Percentiles rank a stretch among this genome's conserved stretches.
phyloP scores from a whole-genome alignment of 352 stramenopile genomes.

The Globisporangium camurandrum region DNA sequence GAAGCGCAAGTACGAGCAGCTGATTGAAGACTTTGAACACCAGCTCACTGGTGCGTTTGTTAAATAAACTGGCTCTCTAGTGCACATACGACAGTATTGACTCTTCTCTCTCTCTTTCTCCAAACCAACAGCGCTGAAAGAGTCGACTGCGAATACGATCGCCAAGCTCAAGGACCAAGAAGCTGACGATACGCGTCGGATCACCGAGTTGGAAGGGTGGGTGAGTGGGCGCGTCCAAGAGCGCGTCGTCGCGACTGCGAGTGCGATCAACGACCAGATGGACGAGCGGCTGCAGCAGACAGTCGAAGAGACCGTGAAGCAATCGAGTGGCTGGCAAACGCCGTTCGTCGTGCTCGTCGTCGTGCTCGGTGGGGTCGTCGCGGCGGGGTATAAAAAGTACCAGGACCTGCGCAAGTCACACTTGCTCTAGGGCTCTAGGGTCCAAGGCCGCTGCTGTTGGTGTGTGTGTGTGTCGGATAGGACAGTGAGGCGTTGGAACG shows the following conservation, averaged over 20 bases:
- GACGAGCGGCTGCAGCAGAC: conserved; percentile 61
- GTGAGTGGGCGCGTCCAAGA: conserved; percentile 48
- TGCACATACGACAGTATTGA: no score
- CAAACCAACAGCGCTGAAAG: conserved; percentile 54
- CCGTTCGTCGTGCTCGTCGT: conserved; percentile 77
- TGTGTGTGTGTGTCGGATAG: neutral
- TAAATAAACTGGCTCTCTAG: no score
- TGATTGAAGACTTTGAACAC: conserved; percentile 83
- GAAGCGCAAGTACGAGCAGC: conserved; percentile 72
- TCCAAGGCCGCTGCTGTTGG: neutral
- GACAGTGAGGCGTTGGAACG: no score
- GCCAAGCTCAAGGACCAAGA: conserved; percentile 72
- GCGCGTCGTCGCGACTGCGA: conserved; percentile 43
- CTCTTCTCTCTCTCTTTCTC: no score
- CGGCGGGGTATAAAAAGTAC: conserved; percentile 83
- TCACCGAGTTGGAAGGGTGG: conserved; percentile 67
- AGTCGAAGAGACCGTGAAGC: conserved; percentile 64
- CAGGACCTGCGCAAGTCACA: conserved; percentile 83
- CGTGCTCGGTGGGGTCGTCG: conserved; percentile 46
- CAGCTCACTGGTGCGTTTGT: conserved; percentile 43
- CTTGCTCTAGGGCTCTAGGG: conserved; percentile 46
- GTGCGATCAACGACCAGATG: conserved; percentile 57
- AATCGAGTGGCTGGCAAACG: conserved; percentile 72
- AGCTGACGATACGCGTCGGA: conserved; percentile 55
- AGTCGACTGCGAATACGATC: conserved; percentile 79